Percentiles rank a stretch among this genome's conserved stretches.
These are phyloP conservation scores for Wickerhamomyces strasburgensis DNA, from an alignment of 805 yeast species.

Conservation along the genomic window DNA sequence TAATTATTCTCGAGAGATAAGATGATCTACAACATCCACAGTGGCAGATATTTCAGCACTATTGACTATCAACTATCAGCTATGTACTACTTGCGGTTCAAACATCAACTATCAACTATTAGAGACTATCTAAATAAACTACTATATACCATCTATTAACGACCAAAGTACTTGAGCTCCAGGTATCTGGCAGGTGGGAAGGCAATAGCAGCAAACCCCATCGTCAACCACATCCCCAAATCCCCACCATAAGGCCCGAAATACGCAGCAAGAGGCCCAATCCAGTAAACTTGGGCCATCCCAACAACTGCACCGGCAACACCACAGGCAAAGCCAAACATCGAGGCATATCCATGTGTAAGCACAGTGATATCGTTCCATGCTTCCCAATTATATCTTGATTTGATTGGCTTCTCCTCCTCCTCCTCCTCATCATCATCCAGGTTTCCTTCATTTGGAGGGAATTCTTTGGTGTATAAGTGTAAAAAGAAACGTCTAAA, in stretches of 20 bases:
- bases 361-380: constrained; percentile 62
- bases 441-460: constrained; percentile 13
- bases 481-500: constrained; percentile 51
- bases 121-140: no score
- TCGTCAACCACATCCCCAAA: constrained; percentile 73
- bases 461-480: constrained; percentile 38
- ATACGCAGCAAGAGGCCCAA: constrained; percentile 66
- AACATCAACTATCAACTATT: no score
- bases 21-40: no score
- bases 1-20: no score
- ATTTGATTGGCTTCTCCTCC: constrained; percentile 27
- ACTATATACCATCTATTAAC: constrained; percentile 20
- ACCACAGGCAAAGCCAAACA: constrained; percentile 61
- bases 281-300: constrained; percentile 82
- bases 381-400: constrained; percentile 57
- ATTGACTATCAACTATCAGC: no score
- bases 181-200: constrained; percentile 61
- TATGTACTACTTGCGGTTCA: no score
- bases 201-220: constrained; percentile 61
- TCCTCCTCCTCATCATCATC: constrained; percentile 7
- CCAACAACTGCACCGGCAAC: constrained; percentile 81
- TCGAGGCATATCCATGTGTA: constrained; percentile 70
- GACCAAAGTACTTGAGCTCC: constrained; percentile 58
- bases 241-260: constrained; percentile 66
- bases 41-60: no score